These are phyloP conservation scores for Kluyveromyces siamensis DNA, from an alignment of 805 yeast species.

Conservation along the genomic window DNA sequence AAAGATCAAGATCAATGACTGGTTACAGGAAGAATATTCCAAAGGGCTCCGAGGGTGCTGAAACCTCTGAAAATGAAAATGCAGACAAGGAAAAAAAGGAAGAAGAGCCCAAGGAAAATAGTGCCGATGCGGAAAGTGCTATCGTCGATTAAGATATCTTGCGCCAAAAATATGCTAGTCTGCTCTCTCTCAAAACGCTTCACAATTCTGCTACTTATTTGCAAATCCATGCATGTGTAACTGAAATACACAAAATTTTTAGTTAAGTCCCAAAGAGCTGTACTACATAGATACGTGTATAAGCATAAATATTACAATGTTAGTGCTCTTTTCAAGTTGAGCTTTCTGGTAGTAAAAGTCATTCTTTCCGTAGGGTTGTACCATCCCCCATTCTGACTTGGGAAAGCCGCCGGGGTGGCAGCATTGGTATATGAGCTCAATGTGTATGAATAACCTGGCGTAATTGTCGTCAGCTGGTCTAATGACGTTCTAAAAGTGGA, in stretches of 20 bases:
- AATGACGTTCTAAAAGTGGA: constrained; percentile 17
- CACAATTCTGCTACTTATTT: background rate
- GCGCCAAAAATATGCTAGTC: background rate
- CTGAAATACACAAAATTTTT: no score
- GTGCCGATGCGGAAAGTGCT: constrained; percentile 6
- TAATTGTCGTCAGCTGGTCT: constrained; percentile 49
- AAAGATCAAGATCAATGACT: constrained; percentile 29
- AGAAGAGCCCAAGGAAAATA: constrained; percentile 6
- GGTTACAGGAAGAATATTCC: constrained; percentile 30
- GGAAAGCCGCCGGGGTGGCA: constrained; percentile 62
- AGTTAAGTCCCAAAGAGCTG: no score
- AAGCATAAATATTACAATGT: background rate
- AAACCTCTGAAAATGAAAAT: constrained; percentile 2
- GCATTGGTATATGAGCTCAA: constrained; percentile 50
- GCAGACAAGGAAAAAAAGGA: constrained; percentile 4
- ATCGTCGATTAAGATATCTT: background rate
- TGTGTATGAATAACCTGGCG: constrained; percentile 77
- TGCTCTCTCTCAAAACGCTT: no score
- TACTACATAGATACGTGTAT: background rate
- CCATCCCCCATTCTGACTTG: constrained; percentile 45
- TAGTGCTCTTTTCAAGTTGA: constrained; percentile 5
- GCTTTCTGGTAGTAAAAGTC: constrained; percentile 15
- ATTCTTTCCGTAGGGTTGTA: constrained; percentile 48
- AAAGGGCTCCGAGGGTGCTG: constrained; percentile 4
- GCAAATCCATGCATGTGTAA: background rate